Evolutionary conservation across 2,329 filamentous ascomycete species (phyloP).

Genomic region (Sporothrix protearum): DNA sequence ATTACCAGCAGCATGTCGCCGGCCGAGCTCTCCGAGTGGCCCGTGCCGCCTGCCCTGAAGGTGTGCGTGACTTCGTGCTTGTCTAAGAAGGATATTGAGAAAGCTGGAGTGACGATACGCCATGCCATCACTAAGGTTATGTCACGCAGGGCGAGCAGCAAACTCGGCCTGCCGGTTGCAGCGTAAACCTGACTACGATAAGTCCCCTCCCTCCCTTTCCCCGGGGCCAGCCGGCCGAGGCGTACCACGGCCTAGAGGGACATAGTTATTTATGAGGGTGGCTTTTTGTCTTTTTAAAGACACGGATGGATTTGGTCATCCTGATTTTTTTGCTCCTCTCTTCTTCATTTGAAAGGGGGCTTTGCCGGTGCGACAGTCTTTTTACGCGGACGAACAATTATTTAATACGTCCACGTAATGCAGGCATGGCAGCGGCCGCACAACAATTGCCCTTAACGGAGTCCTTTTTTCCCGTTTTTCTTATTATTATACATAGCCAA

Average conservation of each 20-base stretch:
- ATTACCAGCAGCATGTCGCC: constrained; percentile 59
- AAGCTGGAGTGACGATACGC: constrained; percentile 79
- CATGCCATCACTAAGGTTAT: constrained; percentile 95
- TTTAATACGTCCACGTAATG: background rate
- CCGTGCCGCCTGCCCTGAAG: constrained; percentile 78
- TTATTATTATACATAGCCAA: background rate
- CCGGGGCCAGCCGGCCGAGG: too few species aligned
- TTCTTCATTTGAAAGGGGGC: background rate
- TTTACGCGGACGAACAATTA: background rate
- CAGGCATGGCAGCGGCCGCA: background rate
- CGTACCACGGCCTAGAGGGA: background rate
- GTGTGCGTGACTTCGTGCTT: constrained; percentile 85
- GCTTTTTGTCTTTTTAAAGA: background rate
- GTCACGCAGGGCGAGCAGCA: constrained; percentile 50
- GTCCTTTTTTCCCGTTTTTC: background rate
- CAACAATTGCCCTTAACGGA: background rate
- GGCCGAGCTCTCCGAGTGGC: constrained; percentile 65
- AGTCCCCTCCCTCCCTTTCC: too few species aligned
- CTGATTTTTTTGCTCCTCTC: background rate
- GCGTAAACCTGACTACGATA: constrained; percentile 19
- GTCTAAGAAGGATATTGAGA: constrained; percentile 92
- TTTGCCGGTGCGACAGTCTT: background rate
- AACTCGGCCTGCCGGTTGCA: constrained; percentile 27
- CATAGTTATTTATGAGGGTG: background rate
- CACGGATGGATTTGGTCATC: background rate